A percentile compares a stretch with the other conserved stretches of the same genome.
phyloP scores from a whole-genome alignment of 495 filamentous ascomycete species.

The Oidiodendron maius region DNA sequence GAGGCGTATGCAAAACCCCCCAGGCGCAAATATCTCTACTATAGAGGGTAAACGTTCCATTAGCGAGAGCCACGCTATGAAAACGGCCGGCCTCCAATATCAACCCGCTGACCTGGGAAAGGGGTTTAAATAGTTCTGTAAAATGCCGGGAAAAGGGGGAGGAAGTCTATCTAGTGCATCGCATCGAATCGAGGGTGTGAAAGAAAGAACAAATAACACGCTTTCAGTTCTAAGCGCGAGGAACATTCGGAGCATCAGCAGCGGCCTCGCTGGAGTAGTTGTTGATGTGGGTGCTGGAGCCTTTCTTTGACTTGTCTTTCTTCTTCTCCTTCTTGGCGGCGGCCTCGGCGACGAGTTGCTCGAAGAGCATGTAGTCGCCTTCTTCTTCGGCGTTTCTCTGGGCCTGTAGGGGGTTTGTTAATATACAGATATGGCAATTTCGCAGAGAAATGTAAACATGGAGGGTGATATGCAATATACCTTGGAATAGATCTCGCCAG shows the following conservation, averaged over 20 bases:
- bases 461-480: constrained; percentile 41
- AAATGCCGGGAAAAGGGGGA: no score
- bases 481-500: constrained; percentile 82
- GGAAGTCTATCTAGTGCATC: no score
- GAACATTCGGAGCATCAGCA: constrained; percentile 41
- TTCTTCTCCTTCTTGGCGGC: constrained; percentile 87
- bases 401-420: constrained; percentile 55
- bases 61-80: no score
- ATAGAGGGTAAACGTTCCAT: no score
- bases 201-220: no score
- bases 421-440: no score
- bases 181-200: neutral
- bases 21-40: no score
- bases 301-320: constrained; percentile 55
- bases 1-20: no score
- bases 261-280: constrained; percentile 26
- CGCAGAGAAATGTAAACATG: neutral
- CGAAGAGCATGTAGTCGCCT: constrained; percentile 97
- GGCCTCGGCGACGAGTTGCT: constrained; percentile 95
- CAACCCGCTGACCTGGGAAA: no score
- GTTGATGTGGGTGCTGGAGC: constrained; percentile 2
- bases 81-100: no score
- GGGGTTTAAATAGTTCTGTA: no score
- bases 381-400: constrained; percentile 91
- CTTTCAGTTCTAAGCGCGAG: constrained; percentile 19